Base-by-base conservation (phyloP, 2,329 filamentous ascomycete species). In the Claviceps sp. region DNA sequence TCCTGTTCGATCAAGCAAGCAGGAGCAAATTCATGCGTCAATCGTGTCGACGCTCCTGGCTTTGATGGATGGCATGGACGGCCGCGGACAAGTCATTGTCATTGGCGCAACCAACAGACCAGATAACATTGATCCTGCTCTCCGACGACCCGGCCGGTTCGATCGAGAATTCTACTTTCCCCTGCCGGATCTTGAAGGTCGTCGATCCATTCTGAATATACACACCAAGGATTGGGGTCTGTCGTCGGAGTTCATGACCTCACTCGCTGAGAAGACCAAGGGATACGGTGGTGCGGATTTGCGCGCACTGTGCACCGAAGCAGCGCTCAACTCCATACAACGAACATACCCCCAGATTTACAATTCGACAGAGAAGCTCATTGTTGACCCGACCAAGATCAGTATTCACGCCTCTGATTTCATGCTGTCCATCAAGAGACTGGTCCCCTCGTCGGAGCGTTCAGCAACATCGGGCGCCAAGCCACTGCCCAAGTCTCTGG, bases 141-240 rank as follows among this genome's bases (percentile, higher is more conserved):
- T 98, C 54, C 85, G 93, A 55, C 84, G 91, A 49, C 91, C 93
- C 19, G 94, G 93, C 44, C 85, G 93, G 50, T 98, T 98, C 63
- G 93, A 98, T 65, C 78, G 93, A 66, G 94, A 98, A 67, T 98
- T 98, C 62, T 97, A 97, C 71, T 98, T 98, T 64, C 90, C 93
- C 1, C 74, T 98, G 37, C 93, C 93, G 0, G 87, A 91, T 59
- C 75, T 83, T 4, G 81, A 86, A 41, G 89, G 82, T 22, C 82
- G 93, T 55, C 84, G 86, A 57, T 78, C 88, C 4, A 98, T 98
- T 60, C 77, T 98, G 54, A 85, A 96, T 57, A 98, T 98, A 54
- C 89, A 98, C 65, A 98, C 93, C 6, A 85, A 86, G 64, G 89
- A 89, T 56, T 98, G 93, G 93, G 87, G 90, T 19, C 73, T 98